These are phyloP conservation scores for Nigrospora sphaerica DNA, from an alignment of 2,329 filamentous ascomycete genomes.

Conservation along the genomic window DNA sequence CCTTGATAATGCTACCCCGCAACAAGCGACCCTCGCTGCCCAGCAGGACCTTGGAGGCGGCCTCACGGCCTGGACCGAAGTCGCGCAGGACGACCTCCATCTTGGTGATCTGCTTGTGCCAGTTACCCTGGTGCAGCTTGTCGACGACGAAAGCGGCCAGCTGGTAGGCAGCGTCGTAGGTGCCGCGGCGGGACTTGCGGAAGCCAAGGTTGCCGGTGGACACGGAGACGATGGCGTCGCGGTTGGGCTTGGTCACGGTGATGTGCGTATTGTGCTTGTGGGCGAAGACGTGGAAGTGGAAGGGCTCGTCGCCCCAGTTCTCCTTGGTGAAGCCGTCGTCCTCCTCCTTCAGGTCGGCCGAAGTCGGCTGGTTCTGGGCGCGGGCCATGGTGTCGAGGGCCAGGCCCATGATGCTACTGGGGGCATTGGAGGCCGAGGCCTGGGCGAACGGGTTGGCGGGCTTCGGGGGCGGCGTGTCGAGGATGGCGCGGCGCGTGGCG, in stretches of 20 bases:
- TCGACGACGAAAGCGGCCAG: constrained; percentile 76
- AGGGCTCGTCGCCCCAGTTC: constrained; percentile 47
- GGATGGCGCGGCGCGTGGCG: neutral
- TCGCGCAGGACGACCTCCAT: constrained; percentile 79
- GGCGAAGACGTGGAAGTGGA: constrained; percentile 80
- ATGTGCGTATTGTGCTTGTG: constrained; percentile 95
- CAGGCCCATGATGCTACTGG: constrained; percentile 2
- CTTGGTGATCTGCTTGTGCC: constrained; percentile 65
- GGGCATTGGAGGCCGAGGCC: neutral
- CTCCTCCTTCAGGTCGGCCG: constrained; percentile 9
- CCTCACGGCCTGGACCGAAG: constrained; percentile 82
- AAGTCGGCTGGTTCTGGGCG: constrained; percentile 12
- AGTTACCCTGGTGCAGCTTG: constrained; percentile 74
- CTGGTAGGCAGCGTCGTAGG: constrained; percentile 91
- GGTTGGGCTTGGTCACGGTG: constrained; percentile 77
- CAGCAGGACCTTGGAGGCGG: constrained; percentile 81
- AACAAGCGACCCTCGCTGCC: constrained; percentile 76
- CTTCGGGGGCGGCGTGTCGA: neutral
- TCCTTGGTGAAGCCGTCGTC: constrained; percentile 20
- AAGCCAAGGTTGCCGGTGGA: constrained; percentile 90
- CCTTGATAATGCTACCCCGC: constrained; percentile 66
- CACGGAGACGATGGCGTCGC: constrained; percentile 71
- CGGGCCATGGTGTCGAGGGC: constrained; percentile 9
- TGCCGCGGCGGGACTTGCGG: constrained; percentile 68
- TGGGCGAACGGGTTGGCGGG: neutral